Evolutionary conservation across 106 monocot species (phyloP), one percentile per base, ranked within the genome.

Genomic region (Allium fistulosum): DNA sequence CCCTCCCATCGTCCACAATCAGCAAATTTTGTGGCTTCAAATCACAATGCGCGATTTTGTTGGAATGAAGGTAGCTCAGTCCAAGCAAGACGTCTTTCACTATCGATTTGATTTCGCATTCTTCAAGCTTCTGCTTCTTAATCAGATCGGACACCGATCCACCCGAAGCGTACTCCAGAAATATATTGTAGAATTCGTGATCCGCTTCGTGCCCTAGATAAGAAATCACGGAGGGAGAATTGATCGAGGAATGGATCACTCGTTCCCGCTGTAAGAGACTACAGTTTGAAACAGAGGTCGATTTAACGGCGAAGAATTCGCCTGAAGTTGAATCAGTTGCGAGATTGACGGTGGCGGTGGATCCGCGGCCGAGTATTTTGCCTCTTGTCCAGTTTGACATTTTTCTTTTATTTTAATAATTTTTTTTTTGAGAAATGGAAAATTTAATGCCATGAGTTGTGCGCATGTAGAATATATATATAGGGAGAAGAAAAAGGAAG

Each of bases 1-100:
- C 84, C 2, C 56, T n/a, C 28, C 80, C 71, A 16, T 77, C 77
- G 9, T 75, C 26, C 9, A 70, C 78, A 55, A 93, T 70, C 18
- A 93, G 74, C 12, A 88, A 76, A 68, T 93, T 93, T 61, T 53
- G 71, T 15, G 68, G 66, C 78, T 92, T 92, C 64, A 92, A 58
- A 68, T 92, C 92, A 69, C 92, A 85, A 75, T 92, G 92, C 18
- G 72, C 88, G 62, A 92, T 26, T 3, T 80, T 76, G 11, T 8
- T 11, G 6, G 61, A 65, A 73, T 92, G 92, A 50, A 88, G 78
- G 59, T 92, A 67, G 8, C 58, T 46, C 56, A 93, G 72, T 0
- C 78, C 92, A 17, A 27, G 6, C 51, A 85, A 63, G 22, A 93
- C 74, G 13, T 73, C 87, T 7, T 65, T n/a, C 3, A 80, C 10